phyloP scores from a whole-genome alignment of 306 rosid genomes.

The Datisca glomerata region DNA sequence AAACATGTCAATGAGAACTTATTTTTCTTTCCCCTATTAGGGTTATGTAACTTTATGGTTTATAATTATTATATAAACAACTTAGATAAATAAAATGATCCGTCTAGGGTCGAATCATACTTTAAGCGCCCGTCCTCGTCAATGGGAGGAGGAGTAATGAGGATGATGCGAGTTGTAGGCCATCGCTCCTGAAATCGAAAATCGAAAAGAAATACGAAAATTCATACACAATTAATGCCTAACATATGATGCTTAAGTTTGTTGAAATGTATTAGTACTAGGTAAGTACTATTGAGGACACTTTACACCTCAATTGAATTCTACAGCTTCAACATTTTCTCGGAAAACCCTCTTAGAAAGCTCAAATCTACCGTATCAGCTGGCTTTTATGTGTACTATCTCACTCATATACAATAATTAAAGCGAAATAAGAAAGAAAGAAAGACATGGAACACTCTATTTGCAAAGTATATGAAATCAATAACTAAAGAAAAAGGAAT shows the following conservation, averaged over 20 bases:
- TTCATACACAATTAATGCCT: conserved; percentile 1
- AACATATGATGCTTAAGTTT: not conserved
- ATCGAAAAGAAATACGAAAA: conserved; percentile 12
- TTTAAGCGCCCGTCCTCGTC: conserved; percentile 62
- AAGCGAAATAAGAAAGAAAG: too few relatives aligned
- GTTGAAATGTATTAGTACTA: not conserved
- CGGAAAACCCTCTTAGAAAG: not conserved
- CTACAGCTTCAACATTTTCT: not conserved
- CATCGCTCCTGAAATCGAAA: conserved; percentile 47
- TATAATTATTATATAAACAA: not conserved
- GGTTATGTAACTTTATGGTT: not conserved
- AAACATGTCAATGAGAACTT: not conserved
- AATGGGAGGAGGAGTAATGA: conserved; percentile 82
- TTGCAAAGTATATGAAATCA: too few relatives aligned
- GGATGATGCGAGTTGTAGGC: conserved; percentile 50
- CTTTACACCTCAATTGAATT: not conserved
- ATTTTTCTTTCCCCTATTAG: not conserved
- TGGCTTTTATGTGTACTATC: too few relatives aligned
- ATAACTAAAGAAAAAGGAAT: too few relatives aligned
- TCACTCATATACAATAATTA: too few relatives aligned
- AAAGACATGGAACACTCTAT: too few relatives aligned
- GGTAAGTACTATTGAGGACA: not conserved
- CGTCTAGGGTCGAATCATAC: conserved; percentile 19
- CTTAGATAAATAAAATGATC: not conserved
- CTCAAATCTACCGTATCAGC: not conserved